A percentile compares a stretch with the other conserved stretches of the same genome.
phyloP scores from a whole-genome alignment of 2,329 filamentous ascomycete genomes.

The Paraconiothyrium brasiliense region DNA sequence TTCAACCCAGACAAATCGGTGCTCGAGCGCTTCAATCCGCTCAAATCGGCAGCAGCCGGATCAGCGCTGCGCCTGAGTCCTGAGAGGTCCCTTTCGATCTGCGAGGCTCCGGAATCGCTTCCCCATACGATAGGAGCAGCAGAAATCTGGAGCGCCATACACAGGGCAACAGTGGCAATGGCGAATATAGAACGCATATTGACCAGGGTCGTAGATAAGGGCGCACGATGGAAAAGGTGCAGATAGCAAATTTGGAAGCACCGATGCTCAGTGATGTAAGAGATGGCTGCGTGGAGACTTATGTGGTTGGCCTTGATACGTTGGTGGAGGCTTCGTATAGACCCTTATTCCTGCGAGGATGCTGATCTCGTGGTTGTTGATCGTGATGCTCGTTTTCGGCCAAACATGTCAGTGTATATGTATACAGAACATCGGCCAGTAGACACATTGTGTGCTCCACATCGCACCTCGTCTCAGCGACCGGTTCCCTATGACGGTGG shows the following conservation, averaged over 20 bases:
- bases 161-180: not conserved
- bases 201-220: constrained; percentile 1
- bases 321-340: constrained; percentile 13
- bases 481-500: constrained; percentile 15
- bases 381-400: not conserved
- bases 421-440: constrained; percentile 4
- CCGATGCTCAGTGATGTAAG: not conserved
- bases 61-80: constrained; percentile 8
- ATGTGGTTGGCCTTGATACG: not conserved
- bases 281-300: not conserved
- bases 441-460: constrained; percentile 6
- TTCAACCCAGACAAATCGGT: constrained; percentile 9
- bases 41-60: constrained; percentile 10
- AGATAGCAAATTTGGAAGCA: constrained; percentile 2
- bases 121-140: constrained; percentile 12
- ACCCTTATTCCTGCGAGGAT: not conserved
- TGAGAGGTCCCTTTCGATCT: constrained; percentile 8
- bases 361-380: not conserved
- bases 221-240: not conserved
- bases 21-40: constrained; percentile 11
- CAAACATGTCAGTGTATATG: not conserved
- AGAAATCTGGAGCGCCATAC: constrained; percentile 3
- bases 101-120: not conserved
- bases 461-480: constrained; percentile 9
- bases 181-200: constrained; percentile 13